Evolutionary conservation across 75 land plant species (phyloP).

Genomic region (Sequoia sempervirens): DNA sequence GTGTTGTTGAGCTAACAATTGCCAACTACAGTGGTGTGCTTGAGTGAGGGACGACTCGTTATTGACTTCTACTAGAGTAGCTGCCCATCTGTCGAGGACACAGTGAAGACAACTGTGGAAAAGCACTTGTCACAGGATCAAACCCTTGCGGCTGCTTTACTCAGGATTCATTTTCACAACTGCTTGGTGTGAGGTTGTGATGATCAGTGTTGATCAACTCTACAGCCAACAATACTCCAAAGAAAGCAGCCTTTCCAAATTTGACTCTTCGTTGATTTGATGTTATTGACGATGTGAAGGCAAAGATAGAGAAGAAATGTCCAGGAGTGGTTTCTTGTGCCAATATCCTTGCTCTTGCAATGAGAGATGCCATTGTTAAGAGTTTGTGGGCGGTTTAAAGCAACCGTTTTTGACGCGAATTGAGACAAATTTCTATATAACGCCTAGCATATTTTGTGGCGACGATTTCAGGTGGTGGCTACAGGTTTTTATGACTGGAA

Average conservation of each 20-base stretch:
- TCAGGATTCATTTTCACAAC: conserved; percentile 50
- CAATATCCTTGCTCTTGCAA: not conserved
- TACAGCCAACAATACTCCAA: not conserved
- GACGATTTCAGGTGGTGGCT: no score
- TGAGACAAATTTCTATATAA: no score
- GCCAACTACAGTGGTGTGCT: not conserved
- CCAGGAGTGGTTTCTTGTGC: not conserved
- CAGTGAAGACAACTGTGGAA: conserved; percentile 10
- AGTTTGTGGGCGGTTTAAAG: no score
- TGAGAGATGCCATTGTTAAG: not conserved
- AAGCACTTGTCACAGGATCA: conserved; percentile 16
- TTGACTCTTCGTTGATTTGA: conserved; percentile 32
- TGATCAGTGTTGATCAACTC: not conserved
- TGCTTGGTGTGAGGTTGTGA: conserved; percentile 32
- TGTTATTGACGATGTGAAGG: conserved; percentile 57
- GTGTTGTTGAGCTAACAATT: no score
- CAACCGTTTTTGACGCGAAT: no score
- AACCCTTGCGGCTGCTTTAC: conserved; percentile 32
- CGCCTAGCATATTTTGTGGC: no score
- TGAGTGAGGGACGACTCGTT: not conserved
- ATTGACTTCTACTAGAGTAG: conserved; percentile 14
- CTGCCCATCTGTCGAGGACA: conserved; percentile 24
- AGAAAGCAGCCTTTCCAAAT: conserved; percentile 46
- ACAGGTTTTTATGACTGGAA: no score
- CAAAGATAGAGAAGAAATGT: conserved; percentile 26